Evolutionary conservation across 257 asterid species (phyloP), one percentile per base, ranked within the genome.

Genomic region (Knoxia roxburghii): DNA sequence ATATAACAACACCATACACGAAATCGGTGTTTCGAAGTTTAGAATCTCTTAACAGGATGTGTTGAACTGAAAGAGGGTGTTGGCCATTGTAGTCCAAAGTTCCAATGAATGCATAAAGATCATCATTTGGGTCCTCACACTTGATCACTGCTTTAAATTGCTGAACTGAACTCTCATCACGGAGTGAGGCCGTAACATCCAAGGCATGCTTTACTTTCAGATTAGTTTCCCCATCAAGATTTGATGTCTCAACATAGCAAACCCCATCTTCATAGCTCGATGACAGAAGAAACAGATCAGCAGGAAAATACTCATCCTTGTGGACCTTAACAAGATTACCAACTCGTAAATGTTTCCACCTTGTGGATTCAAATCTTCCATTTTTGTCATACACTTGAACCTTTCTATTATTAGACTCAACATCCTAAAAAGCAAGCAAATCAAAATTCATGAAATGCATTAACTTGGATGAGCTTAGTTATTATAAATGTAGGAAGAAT

Each of bases 41-140:
- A 15, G 99, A 93, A 82, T 76, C 99, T 77, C 99, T 80, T 33
- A 88, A 43, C 69, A 93, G 97, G 68, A 93, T 68, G 75, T 93
- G 99, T 57, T 90, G 94, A 67, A 84, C 73, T 14, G 97, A 88
- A 72, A 93, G 87, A 21, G 95, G 92, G 65, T 83, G 89, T 55
- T 82, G 84, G 26, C 75, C 84, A 11, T 79, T 73, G 37, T 76
- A 82, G 67, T 70, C 70, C 55, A 93, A 69, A 65, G 95, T 83
- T 67, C 99, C 99, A 5, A 93, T 76, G 35, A 88, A 93, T 17
- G 97, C 39, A 68, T 93, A 93, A 73, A 93, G 97, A 86, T 93
- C 90, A 55, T 93, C 99, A 24, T 93, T 90, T 54, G 99, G 96
- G 72, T 93, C 99, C 78, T 93, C 99, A 63, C 96, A 88, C 78